These are phyloP conservation scores for Podaxis sp. DNA, from an alignment of 768 basidiomycete species.

Conservation along the genomic window DNA sequence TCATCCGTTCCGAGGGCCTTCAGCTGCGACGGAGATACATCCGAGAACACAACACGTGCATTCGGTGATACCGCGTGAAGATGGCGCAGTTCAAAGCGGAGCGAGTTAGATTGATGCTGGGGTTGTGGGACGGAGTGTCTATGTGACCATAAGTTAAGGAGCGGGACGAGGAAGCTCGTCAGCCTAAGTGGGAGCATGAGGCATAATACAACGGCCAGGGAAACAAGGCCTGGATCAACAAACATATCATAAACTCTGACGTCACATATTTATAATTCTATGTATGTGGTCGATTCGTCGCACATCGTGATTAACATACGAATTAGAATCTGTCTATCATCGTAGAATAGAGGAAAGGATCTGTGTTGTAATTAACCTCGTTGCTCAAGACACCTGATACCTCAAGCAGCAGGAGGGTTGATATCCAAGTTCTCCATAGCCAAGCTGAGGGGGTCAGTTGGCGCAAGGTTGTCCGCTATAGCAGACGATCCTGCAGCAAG, in stretches of 20 bases:
- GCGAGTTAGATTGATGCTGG: constrained; percentile 14
- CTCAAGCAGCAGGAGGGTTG: constrained; percentile 13
- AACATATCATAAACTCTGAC: not conserved
- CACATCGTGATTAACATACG: not conserved
- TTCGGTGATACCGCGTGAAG: constrained; percentile 52
- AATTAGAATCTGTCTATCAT: not conserved
- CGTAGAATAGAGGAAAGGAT: not conserved
- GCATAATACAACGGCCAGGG: constrained; percentile 28
- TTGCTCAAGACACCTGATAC: not conserved
- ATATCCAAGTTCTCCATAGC: constrained; percentile 59
- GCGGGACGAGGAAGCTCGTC: constrained; percentile 46
- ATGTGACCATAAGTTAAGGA: constrained; percentile 28
- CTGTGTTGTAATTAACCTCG: not conserved
- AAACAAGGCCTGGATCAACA: not conserved
- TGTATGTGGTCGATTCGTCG: not conserved
- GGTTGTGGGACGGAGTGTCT: constrained; percentile 12
- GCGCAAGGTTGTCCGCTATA: constrained; percentile 34
- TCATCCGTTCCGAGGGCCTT: constrained; percentile 11
- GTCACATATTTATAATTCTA: constrained; percentile 1
- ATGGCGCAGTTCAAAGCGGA: constrained; percentile 60
- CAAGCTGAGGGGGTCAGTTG: constrained; percentile 57
- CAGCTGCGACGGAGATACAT: constrained; percentile 27
- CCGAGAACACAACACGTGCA: constrained; percentile 54
- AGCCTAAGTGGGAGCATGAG: constrained; percentile 47
- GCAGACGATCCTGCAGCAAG: constrained; percentile 30